A percentile compares a stretch with the other conserved stretches of the same genome.
These are phyloP conservation scores for Kodamaea ohmeri DNA, from an alignment of 1,139 yeast genomes.

Conservation along the genomic window DNA sequence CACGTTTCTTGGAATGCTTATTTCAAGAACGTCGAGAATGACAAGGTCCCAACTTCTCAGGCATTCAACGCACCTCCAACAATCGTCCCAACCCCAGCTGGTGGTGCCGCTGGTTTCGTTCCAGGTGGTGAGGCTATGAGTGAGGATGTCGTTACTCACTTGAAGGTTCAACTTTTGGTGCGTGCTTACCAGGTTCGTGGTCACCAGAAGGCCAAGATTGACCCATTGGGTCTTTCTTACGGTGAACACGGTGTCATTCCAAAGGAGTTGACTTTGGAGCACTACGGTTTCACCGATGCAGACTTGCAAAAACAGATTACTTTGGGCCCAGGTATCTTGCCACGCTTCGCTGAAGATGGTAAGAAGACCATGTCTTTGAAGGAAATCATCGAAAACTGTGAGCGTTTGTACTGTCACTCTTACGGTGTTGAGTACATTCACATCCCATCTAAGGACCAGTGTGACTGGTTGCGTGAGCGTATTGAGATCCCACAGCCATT, in stretches of 20 bases:
- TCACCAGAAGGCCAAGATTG: conserved; percentile 91
- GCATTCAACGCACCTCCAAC: conserved; percentile 94
- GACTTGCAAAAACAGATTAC: conserved; percentile 83
- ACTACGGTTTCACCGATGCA: conserved; percentile 84
- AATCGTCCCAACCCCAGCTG: conserved; percentile 70
- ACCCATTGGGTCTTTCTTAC: conserved; percentile 87
- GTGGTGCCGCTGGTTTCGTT: conserved; percentile 62
- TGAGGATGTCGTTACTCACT: conserved; percentile 79
- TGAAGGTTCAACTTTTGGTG: conserved; percentile 92
- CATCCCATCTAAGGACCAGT: conserved; percentile 90
- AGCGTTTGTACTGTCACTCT: conserved; percentile 78
- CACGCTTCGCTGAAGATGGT: conserved; percentile 77
- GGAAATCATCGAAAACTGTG: conserved; percentile 77
- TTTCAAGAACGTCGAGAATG: conserved; percentile 82
- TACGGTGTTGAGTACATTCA: conserved; percentile 96
- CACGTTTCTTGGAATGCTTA: conserved; percentile 97
- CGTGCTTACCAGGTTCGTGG: conserved; percentile 99
- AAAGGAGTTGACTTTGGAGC: conserved; percentile 84
- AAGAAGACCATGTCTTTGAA: conserved; percentile 64
- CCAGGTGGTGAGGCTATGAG: conserved; percentile 46
- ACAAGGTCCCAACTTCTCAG: conserved; percentile 61
- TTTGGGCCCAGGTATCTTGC: conserved; percentile 96
- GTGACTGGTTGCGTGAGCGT: conserved; percentile 98
- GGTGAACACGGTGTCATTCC: conserved; percentile 68
- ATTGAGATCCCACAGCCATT: conserved; percentile 89